Evolutionary conservation across 2,329 filamentous ascomycete species (phyloP), one percentile per base, ranked within the genome.

Genomic region (Diaporthe citriasiana): DNA sequence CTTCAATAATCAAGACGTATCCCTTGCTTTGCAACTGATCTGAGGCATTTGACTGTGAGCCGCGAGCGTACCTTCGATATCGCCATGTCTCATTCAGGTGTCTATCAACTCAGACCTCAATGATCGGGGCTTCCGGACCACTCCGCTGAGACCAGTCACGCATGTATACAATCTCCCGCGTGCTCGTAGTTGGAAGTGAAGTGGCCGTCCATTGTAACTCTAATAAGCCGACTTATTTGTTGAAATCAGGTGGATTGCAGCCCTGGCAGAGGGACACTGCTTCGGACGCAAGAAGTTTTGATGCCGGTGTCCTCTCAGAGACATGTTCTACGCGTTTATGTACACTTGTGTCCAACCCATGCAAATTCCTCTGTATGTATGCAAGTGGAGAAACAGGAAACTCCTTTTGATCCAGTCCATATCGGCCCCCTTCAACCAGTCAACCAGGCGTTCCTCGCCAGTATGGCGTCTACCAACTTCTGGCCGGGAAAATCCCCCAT

Each of bases 401-500:
- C 0, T 51, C 9, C 45, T n/a, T 3, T 8, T 4, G 1, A n/a
- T 65, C 50, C 65, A 27, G 22, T 27, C 6, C 27, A 15, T 22
- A 4, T 27, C 33, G n/a, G 15, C 8, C n/a, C 15, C 22, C 63
- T n/a, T 68, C 33, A 68, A 4, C 71, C 55, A 73, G 51, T 71
- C 74, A 82, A 68, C 70, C 79, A 78, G 30, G 77, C 76, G 75
- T 88, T 88, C 79, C 84, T 83, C 47, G 76, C 78, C 70, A 88
- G 74, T 13, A 88, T 81, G 30, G 80, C 82, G 38, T 85, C 81
- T 50, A 88, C 82, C 40, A 86, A 80, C 60, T 79, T 81, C 76
- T 79, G 79, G 3, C 87, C 87, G 0, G 86, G 86, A 63, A 88
- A 88, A 73, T 88, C 87, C 2, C 86, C 81, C 76, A 88, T 88